Conservation (phyloP, 169 alveolate species). For the Plasmodium adleri region DNA sequence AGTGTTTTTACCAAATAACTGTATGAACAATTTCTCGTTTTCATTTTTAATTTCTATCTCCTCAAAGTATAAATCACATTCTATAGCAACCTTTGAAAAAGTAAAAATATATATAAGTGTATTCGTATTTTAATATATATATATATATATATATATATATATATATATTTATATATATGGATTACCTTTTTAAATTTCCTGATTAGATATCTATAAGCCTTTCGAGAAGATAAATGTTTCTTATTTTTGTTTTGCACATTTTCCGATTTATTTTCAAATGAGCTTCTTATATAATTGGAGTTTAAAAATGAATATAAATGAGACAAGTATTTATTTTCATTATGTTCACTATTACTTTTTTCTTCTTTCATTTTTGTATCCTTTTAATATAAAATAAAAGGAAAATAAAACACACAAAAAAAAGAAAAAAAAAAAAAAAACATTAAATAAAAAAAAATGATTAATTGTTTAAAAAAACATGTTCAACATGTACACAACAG, state of each 20-base stretch:
- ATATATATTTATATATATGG: background rate
- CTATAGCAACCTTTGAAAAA: slow-evolving; percentile 46
- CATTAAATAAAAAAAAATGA: too few species aligned
- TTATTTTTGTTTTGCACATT: slow-evolving; percentile 16
- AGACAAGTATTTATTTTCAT: slow-evolving; percentile 69
- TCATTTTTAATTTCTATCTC: slow-evolving; percentile 67
- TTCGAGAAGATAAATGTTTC: slow-evolving; percentile 48
- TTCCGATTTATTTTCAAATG: slow-evolving; percentile 48
- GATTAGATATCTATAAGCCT: slow-evolving; percentile 43
- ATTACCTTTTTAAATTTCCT: slow-evolving; percentile 51
- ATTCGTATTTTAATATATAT: background rate
- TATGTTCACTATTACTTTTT: slow-evolving; percentile 45
- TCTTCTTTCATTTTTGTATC: slow-evolving; percentile 56
- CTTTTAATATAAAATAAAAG: background rate
- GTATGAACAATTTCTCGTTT: slow-evolving; percentile 58
- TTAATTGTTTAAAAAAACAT: background rate
- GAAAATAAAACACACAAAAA: too few species aligned
- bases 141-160: background rate
- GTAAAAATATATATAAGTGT: slow-evolving; percentile 4
- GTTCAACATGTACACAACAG: too few species aligned
- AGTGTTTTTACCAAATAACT: slow-evolving; percentile 56
- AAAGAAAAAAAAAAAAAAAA: too few species aligned
- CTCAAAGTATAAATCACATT: slow-evolving; percentile 59
- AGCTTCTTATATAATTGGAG: slow-evolving; percentile 55
- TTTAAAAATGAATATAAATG: slow-evolving; percentile 71